Conservation (phyloP, 441 rosid genomes). For the Raphanus hybrid region DNA sequence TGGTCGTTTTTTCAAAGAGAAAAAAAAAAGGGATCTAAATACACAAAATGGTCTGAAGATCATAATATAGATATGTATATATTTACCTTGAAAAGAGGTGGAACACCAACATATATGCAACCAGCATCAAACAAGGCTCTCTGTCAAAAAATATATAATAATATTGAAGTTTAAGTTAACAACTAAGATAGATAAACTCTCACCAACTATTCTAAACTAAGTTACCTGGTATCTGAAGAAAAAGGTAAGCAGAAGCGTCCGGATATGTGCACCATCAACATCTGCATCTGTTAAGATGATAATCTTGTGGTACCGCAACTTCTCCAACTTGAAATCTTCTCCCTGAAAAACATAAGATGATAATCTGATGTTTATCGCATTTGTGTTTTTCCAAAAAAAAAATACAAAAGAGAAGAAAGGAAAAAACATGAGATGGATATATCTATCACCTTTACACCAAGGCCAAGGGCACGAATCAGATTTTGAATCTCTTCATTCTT, state of each 20-base stretch:
- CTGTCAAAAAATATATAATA: slow-evolving; percentile 49
- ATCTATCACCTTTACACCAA: slow-evolving; percentile 79
- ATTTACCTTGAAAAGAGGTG: slow-evolving; percentile 91
- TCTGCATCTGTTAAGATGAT: slow-evolving; percentile 72
- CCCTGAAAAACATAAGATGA: too few relatives aligned
- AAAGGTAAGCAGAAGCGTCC: slow-evolving; percentile 89
- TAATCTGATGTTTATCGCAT: not conserved
- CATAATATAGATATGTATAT: not conserved
- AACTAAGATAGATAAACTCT: slow-evolving; percentile 2
- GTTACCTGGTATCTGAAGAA: slow-evolving; percentile 95
- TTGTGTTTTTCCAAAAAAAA: not conserved
- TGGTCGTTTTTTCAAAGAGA: slow-evolving; percentile 39
- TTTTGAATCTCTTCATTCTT: slow-evolving; percentile 97
- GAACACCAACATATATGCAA: slow-evolving; percentile 94
- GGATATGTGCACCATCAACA: slow-evolving; percentile 98
- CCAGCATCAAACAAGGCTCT: slow-evolving; percentile 89
- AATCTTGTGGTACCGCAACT: too few relatives aligned
- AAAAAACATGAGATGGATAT: not conserved
- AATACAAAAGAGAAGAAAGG: not conserved
- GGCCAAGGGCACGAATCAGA: slow-evolving; percentile 90
- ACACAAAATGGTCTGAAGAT: slow-evolving; percentile 11
- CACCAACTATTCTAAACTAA: not conserved
- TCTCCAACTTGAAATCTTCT: too few relatives aligned
- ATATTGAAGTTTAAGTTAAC: slow-evolving; percentile 11
- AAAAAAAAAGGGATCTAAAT: not conserved